Evolutionary conservation across 805 yeast genomes (phyloP).

Genomic region (Grigorovia yakushimaensis): DNA sequence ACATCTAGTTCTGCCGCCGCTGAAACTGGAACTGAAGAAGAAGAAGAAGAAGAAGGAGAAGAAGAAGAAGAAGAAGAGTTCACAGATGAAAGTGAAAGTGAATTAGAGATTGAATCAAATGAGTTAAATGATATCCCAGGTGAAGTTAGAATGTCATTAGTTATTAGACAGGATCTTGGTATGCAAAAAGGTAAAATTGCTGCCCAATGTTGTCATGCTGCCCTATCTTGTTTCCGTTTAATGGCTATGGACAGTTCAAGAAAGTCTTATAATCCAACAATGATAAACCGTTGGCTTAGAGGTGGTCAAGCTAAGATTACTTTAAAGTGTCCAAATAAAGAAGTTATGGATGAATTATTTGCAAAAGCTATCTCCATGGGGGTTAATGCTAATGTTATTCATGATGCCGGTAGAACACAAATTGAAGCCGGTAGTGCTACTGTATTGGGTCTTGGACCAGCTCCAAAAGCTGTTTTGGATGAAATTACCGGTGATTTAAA

Average conservation of each 20-base stretch:
- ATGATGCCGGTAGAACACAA: slow-evolving; percentile 96
- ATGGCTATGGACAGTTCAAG: slow-evolving; percentile 42
- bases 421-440: slow-evolving; percentile 95
- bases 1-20: neutral
- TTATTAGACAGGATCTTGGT: slow-evolving; percentile 77
- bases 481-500: slow-evolving; percentile 72
- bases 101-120: slow-evolving; percentile 48
- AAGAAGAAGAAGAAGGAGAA: slow-evolving; percentile 10
- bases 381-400: slow-evolving; percentile 70
- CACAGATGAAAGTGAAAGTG: slow-evolving; percentile 31
- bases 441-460: slow-evolving; percentile 95
- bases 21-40: slow-evolving; percentile 7
- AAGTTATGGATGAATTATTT: slow-evolving; percentile 62
- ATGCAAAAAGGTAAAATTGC: slow-evolving; percentile 96
- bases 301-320: slow-evolving; percentile 93
- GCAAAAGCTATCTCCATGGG: slow-evolving; percentile 75
- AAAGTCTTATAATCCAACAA: slow-evolving; percentile 46
- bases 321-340: slow-evolving; percentile 58
- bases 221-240: slow-evolving; percentile 73
- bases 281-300: slow-evolving; percentile 67
- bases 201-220: slow-evolving; percentile 98
- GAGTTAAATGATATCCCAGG: slow-evolving; percentile 61
- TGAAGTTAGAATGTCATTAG: slow-evolving; percentile 76
- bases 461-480: slow-evolving; percentile 73
- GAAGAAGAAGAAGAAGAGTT: slow-evolving; percentile 8